Base-by-base conservation (phyloP, 306 rosid genomes). In the Carpinus viminea region DNA sequence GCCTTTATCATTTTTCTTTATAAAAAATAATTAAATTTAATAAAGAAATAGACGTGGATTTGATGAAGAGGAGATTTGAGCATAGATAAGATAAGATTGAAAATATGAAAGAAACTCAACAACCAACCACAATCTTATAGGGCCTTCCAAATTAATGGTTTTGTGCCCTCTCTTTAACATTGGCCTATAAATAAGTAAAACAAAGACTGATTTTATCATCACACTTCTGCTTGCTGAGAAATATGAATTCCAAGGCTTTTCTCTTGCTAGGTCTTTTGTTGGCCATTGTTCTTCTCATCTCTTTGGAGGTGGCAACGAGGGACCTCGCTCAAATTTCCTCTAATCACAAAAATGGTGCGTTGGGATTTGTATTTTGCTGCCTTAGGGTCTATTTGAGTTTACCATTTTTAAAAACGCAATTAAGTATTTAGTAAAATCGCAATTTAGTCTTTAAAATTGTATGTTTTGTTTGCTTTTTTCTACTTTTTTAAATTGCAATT, bases 181-280 rank as follows among this genome's bases (percentile, higher is more conserved):
- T 2, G 0, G 51, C 64, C 21, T 83, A 80, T 86, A 83, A 74
- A 88, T 82, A 83, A 59, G 16, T 2, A 1, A 56, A 12, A 26
- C 1, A 13, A 20, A 68, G 72, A 5, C 73, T 10, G 36, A 0
- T 41, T 71, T 75, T 31, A 56, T 43, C 83, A 78, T 68, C 75
- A 43, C 53, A 36, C 2, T 15, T 7, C 5, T 74, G 28, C 24
- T 69, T 55, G 18, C 38, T 48, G 34, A n/a, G n/a, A 78, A 75
- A 53, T 69, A 90, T 85, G 95, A 81, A 53, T 79, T 87, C 85
- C 8, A 88, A 77, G 70, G 72, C 76, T 8, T 74, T 76, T 4
- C 50, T 88, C 74, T 53, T 76, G 41, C 62, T 88, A 1, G 78
- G 82, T 56, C 74, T 92, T 55, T 16, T 74, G 13, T 72, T 83